These are phyloP conservation scores for Apium graveolens DNA, from an alignment of 129 eudicot species.

Conservation along the genomic window DNA sequence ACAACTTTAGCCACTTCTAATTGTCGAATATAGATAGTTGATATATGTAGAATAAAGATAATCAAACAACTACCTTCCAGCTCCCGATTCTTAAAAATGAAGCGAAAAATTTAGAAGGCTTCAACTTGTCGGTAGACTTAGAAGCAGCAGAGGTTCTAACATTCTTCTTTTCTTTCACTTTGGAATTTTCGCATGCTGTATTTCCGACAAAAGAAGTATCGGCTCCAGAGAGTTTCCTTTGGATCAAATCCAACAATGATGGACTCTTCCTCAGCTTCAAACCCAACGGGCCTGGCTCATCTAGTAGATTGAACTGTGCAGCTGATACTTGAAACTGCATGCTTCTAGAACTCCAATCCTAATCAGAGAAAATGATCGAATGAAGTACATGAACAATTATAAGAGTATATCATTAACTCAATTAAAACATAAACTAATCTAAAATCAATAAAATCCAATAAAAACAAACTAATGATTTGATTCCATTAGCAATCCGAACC, in stretches of 20 bases:
- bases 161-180: constrained; percentile 27
- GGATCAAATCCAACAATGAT: constrained; percentile 56
- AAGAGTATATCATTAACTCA: background rate
- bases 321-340: constrained; percentile 19
- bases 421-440: background rate
- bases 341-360: constrained; percentile 31
- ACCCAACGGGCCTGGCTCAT: constrained; percentile 72
- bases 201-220: constrained; percentile 3
- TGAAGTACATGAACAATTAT: background rate
- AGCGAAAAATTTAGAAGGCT: constrained; percentile 78
- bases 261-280: constrained; percentile 53
- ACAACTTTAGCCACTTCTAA: constrained; percentile 4
- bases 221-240: constrained; percentile 37
- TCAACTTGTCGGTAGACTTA: constrained; percentile 39
- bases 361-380: background rate
- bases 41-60: too few relatives aligned
- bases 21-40: too few relatives aligned
- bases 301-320: constrained; percentile 38
- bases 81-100: constrained; percentile 51
- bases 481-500: too few relatives aligned
- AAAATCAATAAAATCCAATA: background rate
- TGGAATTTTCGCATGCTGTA: constrained; percentile 16
- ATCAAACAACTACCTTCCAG: constrained; percentile 42
- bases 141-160: constrained; percentile 25
- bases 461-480: background rate